Base-by-base conservation (phyloP, 257 asterid genomes). In the Solanum boliviense region DNA sequence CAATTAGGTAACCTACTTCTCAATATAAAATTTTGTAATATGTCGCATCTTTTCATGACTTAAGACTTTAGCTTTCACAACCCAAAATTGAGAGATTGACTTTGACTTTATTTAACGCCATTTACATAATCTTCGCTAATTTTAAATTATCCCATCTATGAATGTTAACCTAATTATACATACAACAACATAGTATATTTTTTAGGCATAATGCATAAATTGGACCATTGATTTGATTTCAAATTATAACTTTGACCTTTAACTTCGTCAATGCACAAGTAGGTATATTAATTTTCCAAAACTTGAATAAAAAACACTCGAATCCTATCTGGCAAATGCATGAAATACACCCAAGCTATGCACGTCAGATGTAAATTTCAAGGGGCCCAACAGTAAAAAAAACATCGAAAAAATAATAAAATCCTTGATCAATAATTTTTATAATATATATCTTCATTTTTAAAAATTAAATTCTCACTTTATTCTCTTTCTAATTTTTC, bases 1-100 rank as follows among this genome's bases (percentile, higher is more conserved):
- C 20, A 39, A 38, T 76, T 76, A 23, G 84, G 84, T 39, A 76
- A 76, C 58, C 84, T 39, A 41, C 84, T 76, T 76, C 34, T 23
- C 12, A 38, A 76, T 76, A 23, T 13, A 7, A 32, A 16, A 2
- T 72, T 4, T 72, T 72, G 7, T 20, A 32, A 72, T 39, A 3
- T 18, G 44, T 18, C 79, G 9, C 9, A 32, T 72, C 44, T 70
- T 70, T 67, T 35, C 9, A 13, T 67, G 35, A 67, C 18, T 67
- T 2, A 27, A n/a, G 74, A 67, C 9, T 67, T 67, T 5, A 67
- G 74, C 32, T 65, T 68, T 12, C 36, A 27, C 36, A 27, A n/a
- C 18, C 73, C 73, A 67, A 67, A 21, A 25, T 27, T 67, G 73
- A n/a, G 73, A 67, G 73, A 67, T 67, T 67, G 35, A 25, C 73